phyloP scores from a whole-genome alignment of 805 yeast species.

The Wickerhamiella nectarea region DNA sequence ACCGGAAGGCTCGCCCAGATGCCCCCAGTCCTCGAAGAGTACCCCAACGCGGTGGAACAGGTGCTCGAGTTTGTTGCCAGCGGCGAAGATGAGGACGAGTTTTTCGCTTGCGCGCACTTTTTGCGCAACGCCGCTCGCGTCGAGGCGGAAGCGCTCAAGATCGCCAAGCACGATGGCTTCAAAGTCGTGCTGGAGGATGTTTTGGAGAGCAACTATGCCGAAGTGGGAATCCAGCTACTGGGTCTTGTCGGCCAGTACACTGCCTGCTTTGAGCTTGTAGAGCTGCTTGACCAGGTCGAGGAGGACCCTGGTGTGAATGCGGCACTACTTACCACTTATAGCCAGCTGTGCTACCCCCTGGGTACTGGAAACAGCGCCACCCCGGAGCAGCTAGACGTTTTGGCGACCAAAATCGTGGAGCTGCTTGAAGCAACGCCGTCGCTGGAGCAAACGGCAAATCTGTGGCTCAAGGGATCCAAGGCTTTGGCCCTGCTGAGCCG shows the following conservation, averaged over 20 bases:
- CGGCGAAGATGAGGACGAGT: conserved; percentile 7
- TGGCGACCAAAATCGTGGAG: background rate
- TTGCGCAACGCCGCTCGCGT: conserved; percentile 9
- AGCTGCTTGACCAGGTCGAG: background rate
- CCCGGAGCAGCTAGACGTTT: background rate
- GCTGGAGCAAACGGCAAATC: background rate
- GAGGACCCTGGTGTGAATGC: conserved; percentile 5
- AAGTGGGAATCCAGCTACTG: conserved; percentile 6
- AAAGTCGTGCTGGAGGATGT: background rate
- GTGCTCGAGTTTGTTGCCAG: conserved; percentile 1
- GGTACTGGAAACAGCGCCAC: background rate
- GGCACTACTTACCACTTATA: background rate
- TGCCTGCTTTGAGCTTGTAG: background rate
- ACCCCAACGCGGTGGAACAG: conserved; percentile 1
- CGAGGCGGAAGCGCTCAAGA: conserved; percentile 1
- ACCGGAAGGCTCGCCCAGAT: conserved; percentile 1
- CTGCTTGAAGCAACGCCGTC: conserved; percentile 5
- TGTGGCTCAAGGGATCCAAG: conserved; percentile 10
- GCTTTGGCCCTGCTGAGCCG: conserved; percentile 6
- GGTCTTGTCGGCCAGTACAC: conserved; percentile 6
- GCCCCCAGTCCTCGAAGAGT: background rate
- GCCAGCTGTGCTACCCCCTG: conserved; percentile 4
- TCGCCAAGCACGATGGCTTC: background rate
- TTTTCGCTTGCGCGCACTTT: conserved; percentile 5
- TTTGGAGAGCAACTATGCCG: background rate